These are phyloP conservation scores for Boletellus ananas DNA, from an alignment of 768 basidiomycete genomes.

Conservation along the genomic window DNA sequence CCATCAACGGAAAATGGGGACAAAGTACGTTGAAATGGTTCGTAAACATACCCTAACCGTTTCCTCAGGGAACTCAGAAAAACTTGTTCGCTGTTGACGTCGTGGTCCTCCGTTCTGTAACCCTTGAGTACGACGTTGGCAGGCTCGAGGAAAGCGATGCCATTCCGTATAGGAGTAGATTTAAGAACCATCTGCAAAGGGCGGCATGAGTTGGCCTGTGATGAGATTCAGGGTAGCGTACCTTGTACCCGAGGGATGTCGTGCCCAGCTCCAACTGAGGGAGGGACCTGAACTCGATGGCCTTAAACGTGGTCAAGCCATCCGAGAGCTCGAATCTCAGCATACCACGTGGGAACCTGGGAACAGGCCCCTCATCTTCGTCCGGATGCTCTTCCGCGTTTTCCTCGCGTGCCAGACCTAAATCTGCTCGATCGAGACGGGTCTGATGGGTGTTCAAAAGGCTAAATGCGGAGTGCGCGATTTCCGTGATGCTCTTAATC, in stretches of 20 bases:
- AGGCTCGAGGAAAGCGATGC: slow-evolving; percentile 77
- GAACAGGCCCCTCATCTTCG: slow-evolving; percentile 69
- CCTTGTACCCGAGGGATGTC: slow-evolving; percentile 84
- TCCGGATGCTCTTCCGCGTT: slow-evolving; percentile 35
- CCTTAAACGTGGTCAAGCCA: slow-evolving; percentile 63
- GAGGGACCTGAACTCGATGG: slow-evolving; percentile 71
- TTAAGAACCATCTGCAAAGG: slow-evolving; percentile 59
- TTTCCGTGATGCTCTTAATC: slow-evolving; percentile 73
- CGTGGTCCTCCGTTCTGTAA: slow-evolving; percentile 60
- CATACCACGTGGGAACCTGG: slow-evolving; percentile 80
- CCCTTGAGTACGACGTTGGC: slow-evolving; percentile 57
- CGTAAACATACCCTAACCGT: slow-evolving; percentile 59
- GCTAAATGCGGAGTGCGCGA: slow-evolving; percentile 78
- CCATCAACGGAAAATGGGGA: background rate
- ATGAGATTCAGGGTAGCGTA: slow-evolving; percentile 23
- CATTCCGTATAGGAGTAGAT: slow-evolving; percentile 62
- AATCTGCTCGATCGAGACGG: slow-evolving; percentile 55
- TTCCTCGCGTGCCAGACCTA: slow-evolving; percentile 36
- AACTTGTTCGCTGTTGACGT: slow-evolving; percentile 49
- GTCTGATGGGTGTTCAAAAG: slow-evolving; percentile 63
- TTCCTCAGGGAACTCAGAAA: slow-evolving; percentile 60
- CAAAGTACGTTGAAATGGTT: background rate
- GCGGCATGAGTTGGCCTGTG: background rate
- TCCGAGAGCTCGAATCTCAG: slow-evolving; percentile 74
- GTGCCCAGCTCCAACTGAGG: slow-evolving; percentile 65